Base-by-base conservation (phyloP, 805 yeast genomes). In the Candida mattraensis region DNA sequence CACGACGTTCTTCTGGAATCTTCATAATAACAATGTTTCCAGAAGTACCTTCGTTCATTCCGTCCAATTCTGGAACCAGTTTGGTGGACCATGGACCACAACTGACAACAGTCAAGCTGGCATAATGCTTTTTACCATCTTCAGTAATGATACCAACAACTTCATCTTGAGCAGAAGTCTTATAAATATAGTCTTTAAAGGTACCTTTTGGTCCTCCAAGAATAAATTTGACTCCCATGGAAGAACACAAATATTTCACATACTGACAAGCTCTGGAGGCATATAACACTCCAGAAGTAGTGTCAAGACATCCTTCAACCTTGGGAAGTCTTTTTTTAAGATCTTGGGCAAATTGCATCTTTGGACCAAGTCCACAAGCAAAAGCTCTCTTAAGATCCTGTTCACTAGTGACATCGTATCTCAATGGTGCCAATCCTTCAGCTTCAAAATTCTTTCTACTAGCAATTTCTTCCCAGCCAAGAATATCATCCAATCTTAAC, bases 1-100 rank as follows among this genome's bases (percentile, higher is more conserved):
- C 67, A 14, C 46, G 44, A 33, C 69, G 51, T 13, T 56, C 49
- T 17, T 56, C 59, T 7, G 72, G 70, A 20, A 67, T 53, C 38
- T 62, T 57, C 36, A 61, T 47, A 14, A 56, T 37, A 2, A 61
- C 35, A n/a, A 67, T 55, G 42, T 63, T 65, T 11, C 68, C 70
- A 6, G 57, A 51, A 11, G 62, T 53, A 0, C 62, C 70, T 40
- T 63, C 67, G 40, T 56, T 57, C 24, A 62, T 50, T 8, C 67
- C 66, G 30, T 56, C 60, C 5, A 66, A 58, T 33, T 56, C 62
- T 11, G 67, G 66, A 19, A 58, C 48, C 5, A 60, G 37, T n/a
- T 5, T 23, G 25, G 5, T 23, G 5, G 51, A 40, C 61, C 61
- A 56, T 5, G 59, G 53, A 5, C 62, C 62, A 25, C 48, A 36